A percentile compares a stretch with the other conserved stretches of the same genome.
Evolutionary conservation across 2,329 filamentous ascomycete genomes (phyloP).

Genomic region (Blastomyces emzantsi): DNA sequence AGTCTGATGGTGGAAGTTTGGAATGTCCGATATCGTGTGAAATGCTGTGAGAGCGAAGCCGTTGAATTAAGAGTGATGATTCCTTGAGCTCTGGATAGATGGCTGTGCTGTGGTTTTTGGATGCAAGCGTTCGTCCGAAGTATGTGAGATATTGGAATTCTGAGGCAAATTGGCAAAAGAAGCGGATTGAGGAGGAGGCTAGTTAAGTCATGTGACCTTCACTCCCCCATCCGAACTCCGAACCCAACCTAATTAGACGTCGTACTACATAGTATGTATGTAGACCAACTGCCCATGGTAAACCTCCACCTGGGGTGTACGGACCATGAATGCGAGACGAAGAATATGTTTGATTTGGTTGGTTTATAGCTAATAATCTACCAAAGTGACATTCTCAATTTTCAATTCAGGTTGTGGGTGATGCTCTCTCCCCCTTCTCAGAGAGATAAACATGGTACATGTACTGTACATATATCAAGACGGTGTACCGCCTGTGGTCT

Average conservation of each 20-base stretch:
- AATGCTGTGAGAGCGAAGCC: neutral
- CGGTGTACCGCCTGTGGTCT: neutral
- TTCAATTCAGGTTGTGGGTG: neutral
- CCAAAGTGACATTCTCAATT: neutral
- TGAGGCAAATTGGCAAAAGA: neutral
- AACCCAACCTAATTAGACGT: too few relatives aligned
- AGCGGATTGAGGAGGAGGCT: neutral
- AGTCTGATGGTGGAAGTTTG: neutral
- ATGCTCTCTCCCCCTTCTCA: neutral
- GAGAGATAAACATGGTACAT: too few relatives aligned
- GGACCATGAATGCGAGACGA: neutral
- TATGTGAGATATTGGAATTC: neutral
- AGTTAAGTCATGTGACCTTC: neutral
- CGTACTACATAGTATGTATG: too few relatives aligned
- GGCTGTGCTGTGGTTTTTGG: neutral
- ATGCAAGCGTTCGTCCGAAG: neutral
- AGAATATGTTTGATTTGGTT: neutral
- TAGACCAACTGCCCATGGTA: too few relatives aligned
- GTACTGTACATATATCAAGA: too few relatives aligned
- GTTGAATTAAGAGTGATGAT: neutral
- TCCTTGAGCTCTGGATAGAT: neutral
- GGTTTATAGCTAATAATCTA: neutral
- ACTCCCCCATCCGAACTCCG: too few relatives aligned
- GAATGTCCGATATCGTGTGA: neutral
- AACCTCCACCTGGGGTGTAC: neutral